Conservation (phyloP, 352 stramenopile species). For the Globisporangium cystogenes region DNA sequence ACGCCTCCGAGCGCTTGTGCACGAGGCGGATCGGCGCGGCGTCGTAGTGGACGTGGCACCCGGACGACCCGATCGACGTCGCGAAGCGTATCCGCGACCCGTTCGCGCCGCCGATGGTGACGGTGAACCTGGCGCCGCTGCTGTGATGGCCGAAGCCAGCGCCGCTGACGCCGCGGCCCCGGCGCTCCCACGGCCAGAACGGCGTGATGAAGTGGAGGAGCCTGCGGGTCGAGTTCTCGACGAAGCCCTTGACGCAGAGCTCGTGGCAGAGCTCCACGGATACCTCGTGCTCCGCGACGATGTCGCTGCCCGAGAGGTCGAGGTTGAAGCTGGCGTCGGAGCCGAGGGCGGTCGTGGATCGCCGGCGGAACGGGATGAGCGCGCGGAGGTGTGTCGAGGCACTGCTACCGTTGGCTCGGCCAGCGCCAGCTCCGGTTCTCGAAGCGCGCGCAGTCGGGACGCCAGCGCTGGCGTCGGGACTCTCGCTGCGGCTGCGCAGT, state of each 20-base stretch:
- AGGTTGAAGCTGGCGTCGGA: constrained; percentile 8
- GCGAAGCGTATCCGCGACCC: constrained; percentile 48
- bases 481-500: constrained; percentile 1
- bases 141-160: background rate
- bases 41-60: constrained; percentile 9
- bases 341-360: constrained; percentile 4
- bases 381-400: background rate
- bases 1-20: constrained; percentile 10
- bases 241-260: constrained; percentile 65
- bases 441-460: background rate
- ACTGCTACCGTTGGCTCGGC: background rate
- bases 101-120: constrained; percentile 26
- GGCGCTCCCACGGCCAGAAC: constrained; percentile 39
- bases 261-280: constrained; percentile 67
- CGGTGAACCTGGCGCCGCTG: constrained; percentile 12
- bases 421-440: background rate
- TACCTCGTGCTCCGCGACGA: constrained; percentile 48
- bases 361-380: constrained; percentile 7
- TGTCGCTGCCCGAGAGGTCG: constrained; percentile 16
- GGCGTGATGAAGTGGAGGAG: constrained; percentile 66
- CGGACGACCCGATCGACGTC: constrained; percentile 19
- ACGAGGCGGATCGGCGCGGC: constrained; percentile 8
- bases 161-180: background rate
- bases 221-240: constrained; percentile 46
- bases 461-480: background rate